Base-by-base conservation (phyloP, 2,329 filamentous ascomycete genomes). In the Apiospora marii region DNA sequence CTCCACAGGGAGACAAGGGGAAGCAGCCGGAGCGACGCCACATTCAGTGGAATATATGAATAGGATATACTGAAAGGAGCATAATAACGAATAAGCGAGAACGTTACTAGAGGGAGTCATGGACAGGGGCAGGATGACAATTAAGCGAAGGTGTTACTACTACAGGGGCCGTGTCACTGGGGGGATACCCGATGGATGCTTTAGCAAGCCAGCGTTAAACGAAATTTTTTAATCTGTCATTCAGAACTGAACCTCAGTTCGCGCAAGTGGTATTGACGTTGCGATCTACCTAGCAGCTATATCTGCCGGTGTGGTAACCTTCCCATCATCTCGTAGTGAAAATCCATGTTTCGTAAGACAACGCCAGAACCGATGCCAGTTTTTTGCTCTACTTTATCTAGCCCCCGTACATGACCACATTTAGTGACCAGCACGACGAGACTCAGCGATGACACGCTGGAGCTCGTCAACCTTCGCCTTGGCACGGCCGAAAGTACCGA, bases 401-500 rank as follows among this genome's bases (percentile, higher is more conserved):
- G 37, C 34, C 37, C 73, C 68, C 14, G 43, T 67, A 46, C 64
- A 46, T 69, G 61, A 51, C 73, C 43, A 48, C 71, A 75, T 84
- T 90, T 90, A 91, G 86, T 91, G 89, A 79, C 82, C 87, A 77
- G 85, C 83, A 81, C 88, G 86, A 87, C 96, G 95, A 84, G 95
- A 92, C 90, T 98, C 96, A 83, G 96, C 94, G 85, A 99, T 99
- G 87, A 99, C 94, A 83, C 94, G 92, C 89, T 95, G 94, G 89
- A 99, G 94, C 90, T 98, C 96, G 85, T 99, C 96, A 80, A 99
- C 96, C 96, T 99, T 99, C 86, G 91, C 92, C 96, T 99, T 99
- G 84, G 96, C 96, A 87, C 96, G 96, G 84, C 94, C 94, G 87
- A 98, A 98, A 81, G 96, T 98, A 85, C 96, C 96, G 90, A 99